A percentile compares a stretch with the other conserved stretches of the same genome.
Evolutionary conservation across 208 protist genomes (phyloP).

Genomic region (Trypanosoma boissoni): DNA sequence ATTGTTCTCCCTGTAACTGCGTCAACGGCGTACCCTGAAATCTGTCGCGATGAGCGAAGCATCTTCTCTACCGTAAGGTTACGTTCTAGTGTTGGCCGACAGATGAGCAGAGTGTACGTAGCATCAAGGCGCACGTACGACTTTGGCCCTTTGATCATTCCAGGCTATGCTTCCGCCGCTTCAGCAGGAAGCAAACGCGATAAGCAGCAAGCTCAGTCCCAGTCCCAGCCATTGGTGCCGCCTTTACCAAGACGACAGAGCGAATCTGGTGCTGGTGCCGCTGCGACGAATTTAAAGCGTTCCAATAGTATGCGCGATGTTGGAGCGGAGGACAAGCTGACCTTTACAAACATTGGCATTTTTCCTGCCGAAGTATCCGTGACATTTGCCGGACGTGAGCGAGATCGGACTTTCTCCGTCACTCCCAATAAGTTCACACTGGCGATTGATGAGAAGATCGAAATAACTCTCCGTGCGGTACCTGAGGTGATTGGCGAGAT

Average conservation of each 20-base stretch:
- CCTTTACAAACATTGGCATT: conserved; percentile 90
- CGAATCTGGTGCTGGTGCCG: no score
- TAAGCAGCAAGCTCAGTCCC: not conserved
- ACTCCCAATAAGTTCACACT: conserved; percentile 72
- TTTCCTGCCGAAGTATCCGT: conserved; percentile 71
- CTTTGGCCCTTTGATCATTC: conserved; percentile 94
- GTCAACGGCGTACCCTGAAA: conserved; percentile 73
- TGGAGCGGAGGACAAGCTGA: conserved; percentile 52
- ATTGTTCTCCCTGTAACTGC: conserved; percentile 49
- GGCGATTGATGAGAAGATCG: conserved; percentile 65
- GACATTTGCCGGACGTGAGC: conserved; percentile 71
- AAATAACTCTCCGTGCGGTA: conserved; percentile 75
- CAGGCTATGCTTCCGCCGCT: conserved; percentile 25
- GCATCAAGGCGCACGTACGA: conserved; percentile 81
- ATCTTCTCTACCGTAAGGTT: conserved; percentile 74
- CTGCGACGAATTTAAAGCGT: no score
- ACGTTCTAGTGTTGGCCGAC: conserved; percentile 25
- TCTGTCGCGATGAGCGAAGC: conserved; percentile 75
- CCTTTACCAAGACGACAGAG: no score
- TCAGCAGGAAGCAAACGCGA: conserved; percentile 28
- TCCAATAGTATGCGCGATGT: not conserved
- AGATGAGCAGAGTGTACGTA: conserved; percentile 63
- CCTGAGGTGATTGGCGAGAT: conserved; percentile 85
- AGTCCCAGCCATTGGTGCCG: no score
- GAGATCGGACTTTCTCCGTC: conserved; percentile 83